Evolutionary conservation across 2,329 filamentous ascomycete genomes (phyloP).

Genomic region (Achaetomium macrosporum): DNA sequence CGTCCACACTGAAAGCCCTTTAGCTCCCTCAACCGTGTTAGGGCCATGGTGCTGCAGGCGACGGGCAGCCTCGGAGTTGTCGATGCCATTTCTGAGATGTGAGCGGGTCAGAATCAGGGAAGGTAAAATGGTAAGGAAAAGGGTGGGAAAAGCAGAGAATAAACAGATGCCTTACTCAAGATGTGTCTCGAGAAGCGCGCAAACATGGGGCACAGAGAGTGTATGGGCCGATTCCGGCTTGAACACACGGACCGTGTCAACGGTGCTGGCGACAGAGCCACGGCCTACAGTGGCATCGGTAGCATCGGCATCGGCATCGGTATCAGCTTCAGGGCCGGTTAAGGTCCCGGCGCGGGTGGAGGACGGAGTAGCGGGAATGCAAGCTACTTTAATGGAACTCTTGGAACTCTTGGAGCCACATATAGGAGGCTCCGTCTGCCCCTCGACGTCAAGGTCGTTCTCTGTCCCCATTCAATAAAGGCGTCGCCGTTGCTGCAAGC

Average conservation of each 20-base stretch:
- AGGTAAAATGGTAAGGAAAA: background rate
- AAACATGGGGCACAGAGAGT: constrained; percentile 22
- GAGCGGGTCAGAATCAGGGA: background rate
- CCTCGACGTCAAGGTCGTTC: constrained; percentile 28
- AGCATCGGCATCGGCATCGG: background rate
- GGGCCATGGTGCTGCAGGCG: constrained; percentile 61
- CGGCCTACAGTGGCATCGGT: constrained; percentile 6
- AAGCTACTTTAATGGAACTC: constrained; percentile 5
- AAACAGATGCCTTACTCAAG: constrained; percentile 17
- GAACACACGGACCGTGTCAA: constrained; percentile 19
- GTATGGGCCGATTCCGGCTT: constrained; percentile 27
- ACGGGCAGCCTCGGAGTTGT: constrained; percentile 54
- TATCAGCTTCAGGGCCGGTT: constrained; percentile 2
- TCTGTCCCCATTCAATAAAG: constrained; percentile 28
- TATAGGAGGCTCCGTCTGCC: constrained; percentile 30
- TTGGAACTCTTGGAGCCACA: constrained; percentile 26
- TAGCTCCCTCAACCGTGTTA: constrained; percentile 66
- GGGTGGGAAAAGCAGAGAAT: background rate
- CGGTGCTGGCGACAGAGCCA: constrained; percentile 13
- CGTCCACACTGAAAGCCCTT: constrained; percentile 66
- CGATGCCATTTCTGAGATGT: constrained; percentile 50
- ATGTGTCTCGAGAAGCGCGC: constrained; percentile 24
- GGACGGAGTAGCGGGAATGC: constrained; percentile 13
- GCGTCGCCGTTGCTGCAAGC: constrained; percentile 16
- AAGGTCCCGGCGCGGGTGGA: constrained; percentile 20